Conservation (phyloP, 2,329 filamentous ascomycete genomes). For the Phialocephala sp. region DNA sequence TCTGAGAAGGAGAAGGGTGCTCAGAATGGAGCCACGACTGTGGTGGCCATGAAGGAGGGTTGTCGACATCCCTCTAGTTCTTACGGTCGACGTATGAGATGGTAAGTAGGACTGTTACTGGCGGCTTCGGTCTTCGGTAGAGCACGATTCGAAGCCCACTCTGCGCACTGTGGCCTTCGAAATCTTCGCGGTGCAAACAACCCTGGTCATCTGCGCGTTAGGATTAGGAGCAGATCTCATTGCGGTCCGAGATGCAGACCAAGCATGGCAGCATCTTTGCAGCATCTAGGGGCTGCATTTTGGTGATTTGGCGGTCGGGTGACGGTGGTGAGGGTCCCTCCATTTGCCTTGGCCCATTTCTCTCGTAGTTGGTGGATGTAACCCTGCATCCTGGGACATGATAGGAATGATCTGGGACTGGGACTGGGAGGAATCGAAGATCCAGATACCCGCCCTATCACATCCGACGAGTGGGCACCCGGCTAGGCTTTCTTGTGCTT, state of each 20-base stretch:
- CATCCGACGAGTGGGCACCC: background rate
- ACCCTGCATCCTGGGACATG: conserved; percentile 6
- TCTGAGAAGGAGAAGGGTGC: background rate
- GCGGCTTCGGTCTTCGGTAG: conserved; percentile 6
- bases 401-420: conserved; percentile 11
- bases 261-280: conserved; percentile 11
- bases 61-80: conserved; percentile 5
- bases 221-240: conserved; percentile 17
- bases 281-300: conserved; percentile 8
- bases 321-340: background rate
- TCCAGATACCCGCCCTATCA: conserved; percentile 18
- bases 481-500: background rate
- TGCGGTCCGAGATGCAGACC: conserved; percentile 19
- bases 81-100: background rate
- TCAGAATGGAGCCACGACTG: conserved; percentile 7
- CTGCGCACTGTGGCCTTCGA: background rate
- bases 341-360: conserved; percentile 8
- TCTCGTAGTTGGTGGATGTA: background rate
- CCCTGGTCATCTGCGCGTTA: conserved; percentile 13
- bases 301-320: conserved; percentile 15
- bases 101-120: background rate
- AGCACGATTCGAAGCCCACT: conserved; percentile 1
- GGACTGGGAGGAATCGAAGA: conserved; percentile 7
- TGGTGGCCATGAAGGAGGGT: conserved; percentile 1
- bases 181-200: background rate